These are phyloP conservation scores for Aspergillus quadrilineatus DNA, from an alignment of 2,329 filamentous ascomycete genomes.

Conservation along the genomic window DNA sequence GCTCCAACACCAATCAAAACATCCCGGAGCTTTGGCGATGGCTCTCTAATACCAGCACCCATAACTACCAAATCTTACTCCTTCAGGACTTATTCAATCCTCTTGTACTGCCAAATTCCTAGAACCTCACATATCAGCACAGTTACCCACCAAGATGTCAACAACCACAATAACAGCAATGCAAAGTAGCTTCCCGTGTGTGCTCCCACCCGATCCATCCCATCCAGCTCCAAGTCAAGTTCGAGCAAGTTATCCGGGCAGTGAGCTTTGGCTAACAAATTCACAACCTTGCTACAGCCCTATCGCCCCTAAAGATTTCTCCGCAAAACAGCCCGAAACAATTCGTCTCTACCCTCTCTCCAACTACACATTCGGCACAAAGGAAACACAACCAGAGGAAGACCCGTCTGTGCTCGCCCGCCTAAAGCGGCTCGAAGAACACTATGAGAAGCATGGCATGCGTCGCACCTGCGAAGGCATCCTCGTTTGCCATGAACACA, in stretches of 20 bases:
- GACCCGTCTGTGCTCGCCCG: constrained; percentile 93
- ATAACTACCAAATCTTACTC: not conserved
- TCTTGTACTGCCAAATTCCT: not conserved
- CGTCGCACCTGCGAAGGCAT: constrained; percentile 95
- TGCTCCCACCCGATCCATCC: constrained; percentile 12
- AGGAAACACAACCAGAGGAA: constrained; percentile 97
- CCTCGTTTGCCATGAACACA: constrained; percentile 97
- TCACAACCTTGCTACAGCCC: constrained; percentile 51
- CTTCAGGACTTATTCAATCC: not conserved
- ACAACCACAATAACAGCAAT: constrained; percentile 75
- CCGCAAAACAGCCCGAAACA: constrained; percentile 81
- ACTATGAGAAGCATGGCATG: constrained; percentile 92
- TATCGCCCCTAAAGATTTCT: constrained; percentile 77
- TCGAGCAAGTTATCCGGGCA: not conserved
- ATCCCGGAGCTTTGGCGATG: not conserved
- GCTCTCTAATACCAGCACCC: not conserved
- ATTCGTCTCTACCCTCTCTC: constrained; percentile 92
- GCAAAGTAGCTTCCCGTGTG: constrained; percentile 70
- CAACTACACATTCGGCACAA: constrained; percentile 98
- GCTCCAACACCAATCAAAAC: constrained; percentile 8
- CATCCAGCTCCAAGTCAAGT: not conserved
- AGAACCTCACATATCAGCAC: not conserved
- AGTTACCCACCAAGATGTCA: constrained; percentile 60
- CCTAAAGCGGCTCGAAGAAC: constrained; percentile 90
- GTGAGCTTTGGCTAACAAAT: not conserved